Evolutionary conservation across 2,329 filamentous ascomycete genomes (phyloP).

Genomic region (Mariannaea sp.): DNA sequence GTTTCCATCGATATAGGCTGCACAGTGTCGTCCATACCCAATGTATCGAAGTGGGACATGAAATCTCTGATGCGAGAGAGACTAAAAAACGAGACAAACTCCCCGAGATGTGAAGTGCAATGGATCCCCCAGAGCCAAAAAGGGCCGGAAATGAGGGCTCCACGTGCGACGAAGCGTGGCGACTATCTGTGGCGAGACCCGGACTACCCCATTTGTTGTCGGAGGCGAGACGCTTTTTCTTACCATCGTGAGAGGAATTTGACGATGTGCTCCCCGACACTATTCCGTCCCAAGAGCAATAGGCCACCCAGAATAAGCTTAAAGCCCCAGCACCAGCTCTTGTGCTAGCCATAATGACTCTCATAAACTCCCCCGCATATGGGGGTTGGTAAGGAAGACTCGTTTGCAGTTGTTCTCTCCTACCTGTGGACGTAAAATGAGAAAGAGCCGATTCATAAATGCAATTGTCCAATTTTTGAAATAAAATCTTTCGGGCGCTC

Average conservation of each 20-base stretch:
- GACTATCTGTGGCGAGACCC: conserved; percentile 5
- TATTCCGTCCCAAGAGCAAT: not conserved
- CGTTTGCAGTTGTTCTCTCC: not conserved
- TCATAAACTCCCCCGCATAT: conserved; percentile 3
- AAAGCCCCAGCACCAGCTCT: conserved; percentile 9
- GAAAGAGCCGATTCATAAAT: not conserved
- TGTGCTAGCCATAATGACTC: conserved; percentile 1
- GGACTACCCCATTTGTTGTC: not conserved
- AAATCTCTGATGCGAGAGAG: not conserved
- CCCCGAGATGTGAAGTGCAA: conserved; percentile 1
- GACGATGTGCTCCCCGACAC: conserved; percentile 1
- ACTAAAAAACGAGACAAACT: not conserved
- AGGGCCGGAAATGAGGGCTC: not conserved
- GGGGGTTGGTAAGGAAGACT: not conserved
- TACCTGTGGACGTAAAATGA: not conserved
- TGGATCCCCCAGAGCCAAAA: not conserved
- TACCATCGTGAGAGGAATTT: not conserved
- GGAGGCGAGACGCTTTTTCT: not conserved
- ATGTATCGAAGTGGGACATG: not conserved
- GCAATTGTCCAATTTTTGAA: not conserved
- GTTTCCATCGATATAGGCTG: too few species aligned
- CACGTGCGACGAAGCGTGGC: conserved; percentile 3
- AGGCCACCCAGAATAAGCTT: conserved; percentile 7
- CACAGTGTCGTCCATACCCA: not conserved
- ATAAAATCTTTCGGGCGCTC: conserved; percentile 2